These are phyloP conservation scores for Colletotrichum euphorbiae DNA, from an alignment of 2,329 filamentous ascomycete species.

Conservation along the genomic window DNA sequence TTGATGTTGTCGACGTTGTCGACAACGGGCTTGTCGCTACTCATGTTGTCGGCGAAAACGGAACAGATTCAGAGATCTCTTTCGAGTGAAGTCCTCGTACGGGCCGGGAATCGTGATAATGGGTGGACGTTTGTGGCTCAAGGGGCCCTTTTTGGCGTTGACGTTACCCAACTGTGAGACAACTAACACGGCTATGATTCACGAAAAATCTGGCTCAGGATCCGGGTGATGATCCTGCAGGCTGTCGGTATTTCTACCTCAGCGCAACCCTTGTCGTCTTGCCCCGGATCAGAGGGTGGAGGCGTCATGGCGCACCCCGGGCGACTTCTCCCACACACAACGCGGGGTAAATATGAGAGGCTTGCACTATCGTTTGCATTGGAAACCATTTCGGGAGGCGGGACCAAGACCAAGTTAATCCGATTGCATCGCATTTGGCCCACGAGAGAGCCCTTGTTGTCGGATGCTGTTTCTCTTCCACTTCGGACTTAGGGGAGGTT, in stretches of 20 bases:
- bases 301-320: slow-evolving; percentile 12
- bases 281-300: slow-evolving; percentile 20
- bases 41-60: slow-evolving; percentile 4
- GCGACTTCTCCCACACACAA: slow-evolving; percentile 17
- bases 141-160: no score
- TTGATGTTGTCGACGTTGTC: slow-evolving; percentile 31
- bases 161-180: no score
- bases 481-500: neutral
- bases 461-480: slow-evolving; percentile 16
- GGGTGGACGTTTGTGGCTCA: neutral
- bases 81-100: slow-evolving; percentile 17
- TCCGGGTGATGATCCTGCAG: neutral
- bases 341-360: slow-evolving; percentile 32
- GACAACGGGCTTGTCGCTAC: slow-evolving; percentile 21
- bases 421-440: neutral
- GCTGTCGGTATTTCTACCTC: slow-evolving; percentile 14
- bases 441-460: slow-evolving; percentile 2
- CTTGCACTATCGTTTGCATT: slow-evolving; percentile 18
- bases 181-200: no score
- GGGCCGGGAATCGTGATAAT: neutral
- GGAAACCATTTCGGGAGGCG: slow-evolving; percentile 24
- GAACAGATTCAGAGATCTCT: neutral
- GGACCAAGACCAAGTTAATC: neutral
- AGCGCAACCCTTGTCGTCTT: neutral
- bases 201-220: neutral